Evolutionary conservation across 1,284 basidiomycete genomes (phyloP).

Genomic region (Phellopilus nigrolimitatus): DNA sequence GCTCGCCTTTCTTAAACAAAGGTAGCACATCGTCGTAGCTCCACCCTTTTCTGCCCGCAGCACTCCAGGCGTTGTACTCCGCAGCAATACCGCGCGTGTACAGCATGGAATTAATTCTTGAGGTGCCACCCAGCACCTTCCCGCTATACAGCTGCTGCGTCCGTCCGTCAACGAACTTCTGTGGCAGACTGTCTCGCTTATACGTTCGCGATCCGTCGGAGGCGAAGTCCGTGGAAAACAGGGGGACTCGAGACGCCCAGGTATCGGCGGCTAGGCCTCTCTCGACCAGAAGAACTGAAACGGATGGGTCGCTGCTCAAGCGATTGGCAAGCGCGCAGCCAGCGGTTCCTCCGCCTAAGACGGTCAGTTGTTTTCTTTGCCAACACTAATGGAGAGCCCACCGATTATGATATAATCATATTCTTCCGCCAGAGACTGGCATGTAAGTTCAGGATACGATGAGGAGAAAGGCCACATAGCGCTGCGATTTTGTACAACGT

Average conservation of each 20-base stretch:
- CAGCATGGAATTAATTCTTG: slow-evolving; percentile 39
- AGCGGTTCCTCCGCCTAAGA: slow-evolving; percentile 30
- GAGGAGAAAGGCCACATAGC: slow-evolving; percentile 13
- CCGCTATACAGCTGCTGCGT: slow-evolving; percentile 34
- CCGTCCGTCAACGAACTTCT: slow-evolving; percentile 23
- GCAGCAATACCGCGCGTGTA: slow-evolving; percentile 35
- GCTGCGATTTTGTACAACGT: too few species aligned
- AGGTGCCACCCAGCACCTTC: slow-evolving; percentile 38
- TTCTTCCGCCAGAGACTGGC: background rate
- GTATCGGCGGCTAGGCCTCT: slow-evolving; percentile 31
- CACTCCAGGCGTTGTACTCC: slow-evolving; percentile 36
- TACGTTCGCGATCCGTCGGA: slow-evolving; percentile 26
- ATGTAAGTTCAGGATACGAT: slow-evolving; percentile 6
- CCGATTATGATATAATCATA: slow-evolving; percentile 16
- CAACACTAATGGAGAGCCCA: background rate
- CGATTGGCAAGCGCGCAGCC: slow-evolving; percentile 35
- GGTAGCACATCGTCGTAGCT: slow-evolving; percentile 33
- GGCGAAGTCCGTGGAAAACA: slow-evolving; percentile 31
- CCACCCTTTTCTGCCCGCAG: slow-evolving; percentile 34
- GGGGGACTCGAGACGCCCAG: slow-evolving; percentile 33
- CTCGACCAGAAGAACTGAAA: slow-evolving; percentile 32
- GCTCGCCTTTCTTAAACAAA: slow-evolving; percentile 35
- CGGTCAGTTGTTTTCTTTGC: background rate
- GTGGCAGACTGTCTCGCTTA: slow-evolving; percentile 23
- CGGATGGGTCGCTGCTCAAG: slow-evolving; percentile 27